Evolutionary conservation across 2,329 filamentous ascomycete species (phyloP).

Genomic region (Trichophyton mentagrophytes): DNA sequence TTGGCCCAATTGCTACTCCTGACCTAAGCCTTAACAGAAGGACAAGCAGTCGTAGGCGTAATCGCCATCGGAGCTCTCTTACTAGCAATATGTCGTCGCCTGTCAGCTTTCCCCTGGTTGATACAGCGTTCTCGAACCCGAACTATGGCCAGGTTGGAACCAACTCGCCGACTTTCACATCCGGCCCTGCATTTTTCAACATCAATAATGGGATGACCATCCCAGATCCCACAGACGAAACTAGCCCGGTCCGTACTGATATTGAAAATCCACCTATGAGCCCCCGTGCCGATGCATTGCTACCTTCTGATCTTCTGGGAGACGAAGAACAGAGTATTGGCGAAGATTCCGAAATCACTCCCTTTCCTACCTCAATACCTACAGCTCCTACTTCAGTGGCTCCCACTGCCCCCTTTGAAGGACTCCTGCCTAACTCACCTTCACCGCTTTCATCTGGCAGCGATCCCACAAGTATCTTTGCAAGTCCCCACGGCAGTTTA

Average conservation of each 20-base stretch:
- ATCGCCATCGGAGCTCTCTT: conserved; percentile 34
- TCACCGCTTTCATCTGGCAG: conserved; percentile 36
- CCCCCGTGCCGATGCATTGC: conserved; percentile 47
- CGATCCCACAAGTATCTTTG: conserved; percentile 33
- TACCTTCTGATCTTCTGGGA: conserved; percentile 49
- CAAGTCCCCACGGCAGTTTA: conserved; percentile 35
- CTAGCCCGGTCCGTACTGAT: conserved; percentile 36
- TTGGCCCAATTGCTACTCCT: conserved; percentile 28
- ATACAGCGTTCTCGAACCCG: conserved; percentile 28
- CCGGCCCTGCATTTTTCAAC: conserved; percentile 46
- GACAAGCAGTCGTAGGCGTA: conserved; percentile 31
- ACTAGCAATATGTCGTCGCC: conserved; percentile 37
- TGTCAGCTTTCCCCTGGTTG: conserved; percentile 29
- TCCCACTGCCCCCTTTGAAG: conserved; percentile 21
- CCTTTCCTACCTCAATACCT: conserved; percentile 6
- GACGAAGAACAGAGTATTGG: conserved; percentile 35
- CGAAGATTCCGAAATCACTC: conserved; percentile 4
- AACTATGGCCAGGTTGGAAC: conserved; percentile 39
- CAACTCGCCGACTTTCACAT: conserved; percentile 41
- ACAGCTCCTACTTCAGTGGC: conserved; percentile 4
- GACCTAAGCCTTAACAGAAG: conserved; percentile 32
- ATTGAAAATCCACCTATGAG: conserved; percentile 50
- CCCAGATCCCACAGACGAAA: conserved; percentile 30
- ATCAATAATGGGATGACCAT: conserved; percentile 51
- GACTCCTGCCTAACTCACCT: conserved; percentile 26